phyloP scores from a whole-genome alignment of 1,284 basidiomycete genomes.

The Papiliotrema flavescens region DNA sequence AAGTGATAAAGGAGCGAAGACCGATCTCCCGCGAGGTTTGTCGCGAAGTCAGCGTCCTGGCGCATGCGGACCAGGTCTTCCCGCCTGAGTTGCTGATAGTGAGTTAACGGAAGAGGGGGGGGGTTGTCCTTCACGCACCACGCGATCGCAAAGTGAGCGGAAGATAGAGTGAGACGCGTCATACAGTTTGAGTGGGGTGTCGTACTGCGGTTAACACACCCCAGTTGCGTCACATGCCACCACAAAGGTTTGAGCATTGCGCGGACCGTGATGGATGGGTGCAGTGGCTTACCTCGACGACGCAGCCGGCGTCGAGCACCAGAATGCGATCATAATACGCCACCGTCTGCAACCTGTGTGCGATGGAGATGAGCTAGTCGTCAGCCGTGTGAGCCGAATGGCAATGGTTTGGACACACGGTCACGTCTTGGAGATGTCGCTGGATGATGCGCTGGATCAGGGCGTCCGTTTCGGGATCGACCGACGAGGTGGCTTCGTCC shows the following conservation, averaged over 20 bases:
- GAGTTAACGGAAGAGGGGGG: not conserved
- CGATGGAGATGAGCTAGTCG: conserved; percentile 62
- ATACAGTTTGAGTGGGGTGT: conserved; percentile 43
- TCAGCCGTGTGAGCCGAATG: conserved; percentile 19
- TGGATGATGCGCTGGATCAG: conserved; percentile 71
- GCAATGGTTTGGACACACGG: not conserved
- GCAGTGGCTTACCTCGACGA: conserved; percentile 25
- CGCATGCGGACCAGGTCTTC: conserved; percentile 2
- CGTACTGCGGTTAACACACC: conserved; percentile 24
- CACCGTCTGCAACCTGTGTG: conserved; percentile 72
- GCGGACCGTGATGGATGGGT: not conserved
- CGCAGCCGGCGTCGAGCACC: conserved; percentile 41
- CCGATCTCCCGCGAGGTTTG: conserved; percentile 8
- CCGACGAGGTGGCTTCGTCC: conserved; percentile 54
- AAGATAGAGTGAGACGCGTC: conserved; percentile 37
- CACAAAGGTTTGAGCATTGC: too few relatives aligned
- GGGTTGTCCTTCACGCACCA: conserved; percentile 1
- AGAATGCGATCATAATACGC: conserved; percentile 47
- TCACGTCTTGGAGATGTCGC: conserved; percentile 57
- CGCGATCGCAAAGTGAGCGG: conserved; percentile 10
- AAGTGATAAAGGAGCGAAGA: conserved; percentile 10
- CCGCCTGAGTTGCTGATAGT: conserved; percentile 1
- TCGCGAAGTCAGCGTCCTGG: conserved; percentile 7
- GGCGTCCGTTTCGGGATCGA: conserved; percentile 75
- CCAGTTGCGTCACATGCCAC: not conserved